Conservation (phyloP, 2,329 filamentous ascomycete species). For the Orbilia ellipsospora region DNA sequence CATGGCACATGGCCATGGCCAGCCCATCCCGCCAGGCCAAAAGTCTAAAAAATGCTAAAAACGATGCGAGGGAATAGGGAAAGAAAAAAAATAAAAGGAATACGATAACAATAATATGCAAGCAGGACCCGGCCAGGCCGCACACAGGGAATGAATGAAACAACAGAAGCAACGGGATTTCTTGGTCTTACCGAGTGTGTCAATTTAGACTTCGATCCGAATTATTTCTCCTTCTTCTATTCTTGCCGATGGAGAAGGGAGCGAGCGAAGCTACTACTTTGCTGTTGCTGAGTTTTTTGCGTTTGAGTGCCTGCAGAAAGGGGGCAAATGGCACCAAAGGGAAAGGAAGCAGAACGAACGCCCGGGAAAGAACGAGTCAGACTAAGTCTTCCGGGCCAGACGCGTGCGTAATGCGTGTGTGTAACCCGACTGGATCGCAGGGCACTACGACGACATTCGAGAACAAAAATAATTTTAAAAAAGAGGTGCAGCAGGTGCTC, state of each 20-base stretch:
- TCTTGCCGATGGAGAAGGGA: neutral
- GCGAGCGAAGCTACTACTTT: neutral
- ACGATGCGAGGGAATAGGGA: neutral
- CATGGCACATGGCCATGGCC: conserved; percentile 12
- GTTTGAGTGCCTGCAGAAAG: conserved; percentile 20
- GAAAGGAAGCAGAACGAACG: neutral
- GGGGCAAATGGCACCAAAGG: conserved; percentile 23
- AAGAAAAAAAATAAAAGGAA: neutral
- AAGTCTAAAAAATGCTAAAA: neutral
- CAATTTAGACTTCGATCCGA: neutral
- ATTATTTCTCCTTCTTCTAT: conserved; percentile 5
- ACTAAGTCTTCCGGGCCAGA: neutral
- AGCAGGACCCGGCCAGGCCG: neutral
- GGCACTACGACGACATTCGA: conserved; percentile 11
- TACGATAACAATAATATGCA: conserved; percentile 4
- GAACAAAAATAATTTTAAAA: conserved; percentile 1
- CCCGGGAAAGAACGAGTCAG: conserved; percentile 6
- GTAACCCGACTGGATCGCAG: conserved; percentile 32
- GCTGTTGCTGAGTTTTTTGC: neutral
- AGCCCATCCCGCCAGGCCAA: conserved; percentile 4
- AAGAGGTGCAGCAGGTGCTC: conserved; percentile 40
- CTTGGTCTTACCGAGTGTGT: conserved; percentile 14
- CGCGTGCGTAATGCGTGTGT: conserved; percentile 5
- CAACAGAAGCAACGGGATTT: neutral
- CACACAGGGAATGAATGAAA: conserved; percentile 4